A percentile compares a stretch with the other conserved stretches of the same genome.
These are phyloP conservation scores for Salix dunnii DNA, from an alignment of 345 rosid genomes.

Conservation along the genomic window DNA sequence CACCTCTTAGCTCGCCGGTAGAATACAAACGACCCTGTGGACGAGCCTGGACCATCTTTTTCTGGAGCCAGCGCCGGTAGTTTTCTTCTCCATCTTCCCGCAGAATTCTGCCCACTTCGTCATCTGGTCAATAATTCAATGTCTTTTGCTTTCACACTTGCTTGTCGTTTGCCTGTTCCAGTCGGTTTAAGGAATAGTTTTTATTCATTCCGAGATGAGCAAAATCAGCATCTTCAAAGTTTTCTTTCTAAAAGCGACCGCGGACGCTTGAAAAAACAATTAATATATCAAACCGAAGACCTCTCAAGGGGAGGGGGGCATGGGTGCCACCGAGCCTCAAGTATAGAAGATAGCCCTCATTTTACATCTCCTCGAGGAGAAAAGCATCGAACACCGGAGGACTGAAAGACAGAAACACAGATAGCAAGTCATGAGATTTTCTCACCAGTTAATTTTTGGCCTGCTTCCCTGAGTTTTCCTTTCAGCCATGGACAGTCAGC, in stretches of 20 bases:
- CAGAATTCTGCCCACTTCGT: conserved; percentile 67
- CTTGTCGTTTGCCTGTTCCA: conserved; percentile 47
- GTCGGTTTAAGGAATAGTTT: conserved; percentile 18
- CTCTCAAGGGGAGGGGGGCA: no score
- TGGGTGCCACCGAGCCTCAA: background rate
- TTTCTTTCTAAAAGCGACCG: background rate
- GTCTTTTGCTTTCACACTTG: conserved; percentile 71
- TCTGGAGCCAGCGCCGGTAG: conserved; percentile 68
- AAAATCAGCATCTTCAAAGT: background rate
- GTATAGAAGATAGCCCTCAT: background rate
- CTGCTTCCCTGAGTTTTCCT: no score
- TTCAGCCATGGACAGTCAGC: no score
- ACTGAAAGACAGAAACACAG: background rate
- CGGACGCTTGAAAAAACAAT: background rate
- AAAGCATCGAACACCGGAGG: background rate
- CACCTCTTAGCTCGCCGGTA: conserved; percentile 69
- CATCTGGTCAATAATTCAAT: conserved; percentile 82
- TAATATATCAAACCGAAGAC: background rate
- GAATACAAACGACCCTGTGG: conserved; percentile 70
- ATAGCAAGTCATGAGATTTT: background rate
- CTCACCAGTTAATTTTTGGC: no score
- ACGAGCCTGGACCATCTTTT: conserved; percentile 66
- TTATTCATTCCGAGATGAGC: conserved; percentile 13
- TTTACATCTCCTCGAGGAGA: background rate
- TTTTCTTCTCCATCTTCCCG: conserved; percentile 89